A percentile compares a stretch with the other conserved stretches of the same genome.
Evolutionary conservation across 768 basidiomycete genomes (phyloP).

Genomic region (Kwoniella botswanensis): DNA sequence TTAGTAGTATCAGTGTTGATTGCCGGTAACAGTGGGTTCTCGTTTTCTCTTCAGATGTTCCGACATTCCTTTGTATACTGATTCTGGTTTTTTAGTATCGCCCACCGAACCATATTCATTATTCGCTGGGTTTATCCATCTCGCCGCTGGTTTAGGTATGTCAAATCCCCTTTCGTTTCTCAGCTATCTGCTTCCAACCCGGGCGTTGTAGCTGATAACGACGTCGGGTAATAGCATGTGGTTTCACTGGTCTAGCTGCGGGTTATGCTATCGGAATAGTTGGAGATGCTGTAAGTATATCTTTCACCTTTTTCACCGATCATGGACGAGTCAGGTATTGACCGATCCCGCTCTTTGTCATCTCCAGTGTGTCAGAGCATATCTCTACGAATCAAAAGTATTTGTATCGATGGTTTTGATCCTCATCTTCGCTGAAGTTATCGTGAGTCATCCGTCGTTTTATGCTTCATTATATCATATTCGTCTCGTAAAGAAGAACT

Average conservation of each 20-base stretch:
- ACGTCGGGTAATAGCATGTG: constrained; percentile 65
- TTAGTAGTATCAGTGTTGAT: constrained; percentile 95
- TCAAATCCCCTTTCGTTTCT: neutral
- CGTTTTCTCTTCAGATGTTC: neutral
- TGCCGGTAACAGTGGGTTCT: constrained; percentile 67
- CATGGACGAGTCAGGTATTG: neutral
- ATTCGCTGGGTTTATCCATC: constrained; percentile 86
- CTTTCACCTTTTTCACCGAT: neutral
- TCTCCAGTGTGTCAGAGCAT: constrained; percentile 84
- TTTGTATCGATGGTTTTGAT: constrained; percentile 97
- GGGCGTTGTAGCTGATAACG: too few species aligned
- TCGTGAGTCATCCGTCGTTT: constrained; percentile 70
- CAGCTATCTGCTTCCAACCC: neutral
- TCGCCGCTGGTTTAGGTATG: constrained; percentile 76
- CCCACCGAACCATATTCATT: constrained; percentile 74
- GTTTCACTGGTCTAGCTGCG: constrained; percentile 86
- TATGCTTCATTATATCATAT: neutral
- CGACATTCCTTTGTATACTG: constrained; percentile 12
- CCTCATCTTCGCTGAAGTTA: constrained; percentile 72
- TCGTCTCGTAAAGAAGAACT: too few species aligned
- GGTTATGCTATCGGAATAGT: constrained; percentile 94
- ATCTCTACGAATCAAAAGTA: constrained; percentile 84
- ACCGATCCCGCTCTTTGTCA: neutral
- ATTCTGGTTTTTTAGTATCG: constrained; percentile 62
- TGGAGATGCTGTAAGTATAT: constrained; percentile 79